Evolutionary conservation across 2,329 filamentous ascomycete species (phyloP).

Genomic region (Trichoderma sp.): DNA sequence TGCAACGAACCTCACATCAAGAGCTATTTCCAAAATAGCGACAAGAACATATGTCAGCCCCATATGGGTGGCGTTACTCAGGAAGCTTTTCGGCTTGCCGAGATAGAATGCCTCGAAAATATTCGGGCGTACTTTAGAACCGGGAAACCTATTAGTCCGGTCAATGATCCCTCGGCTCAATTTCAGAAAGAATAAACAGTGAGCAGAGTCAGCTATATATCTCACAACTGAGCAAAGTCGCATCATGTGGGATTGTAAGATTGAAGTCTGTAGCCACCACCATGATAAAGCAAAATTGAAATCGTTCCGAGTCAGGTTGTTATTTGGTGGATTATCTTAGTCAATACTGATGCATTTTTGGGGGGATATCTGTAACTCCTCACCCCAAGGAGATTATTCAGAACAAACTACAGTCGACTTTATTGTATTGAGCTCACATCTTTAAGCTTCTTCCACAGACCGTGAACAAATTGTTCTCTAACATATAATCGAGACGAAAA

Average conservation of each 20-base stretch:
- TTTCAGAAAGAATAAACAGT: neutral
- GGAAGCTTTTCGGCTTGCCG: neutral
- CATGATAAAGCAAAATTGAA: neutral
- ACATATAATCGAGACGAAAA: too few species aligned
- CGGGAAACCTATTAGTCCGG: neutral
- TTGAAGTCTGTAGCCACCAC: neutral
- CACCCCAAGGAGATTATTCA: neutral
- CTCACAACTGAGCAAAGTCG: neutral
- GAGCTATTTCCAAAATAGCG: neutral
- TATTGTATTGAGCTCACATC: too few species aligned
- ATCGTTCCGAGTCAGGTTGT: neutral
- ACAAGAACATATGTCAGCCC: neutral
- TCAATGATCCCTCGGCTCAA: neutral
- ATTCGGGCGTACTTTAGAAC: neutral
- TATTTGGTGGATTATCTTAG: too few species aligned
- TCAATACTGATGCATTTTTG: neutral
- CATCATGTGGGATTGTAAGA: neutral
- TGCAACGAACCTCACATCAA: neutral
- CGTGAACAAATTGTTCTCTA: too few species aligned
- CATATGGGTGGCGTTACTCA: neutral
- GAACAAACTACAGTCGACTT: too few species aligned
- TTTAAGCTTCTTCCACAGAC: too few species aligned
- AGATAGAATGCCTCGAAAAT: neutral
- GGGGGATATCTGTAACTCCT: neutral
- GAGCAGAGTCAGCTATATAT: neutral